A percentile compares a stretch with the other conserved stretches of the same genome.
These are phyloP conservation scores for Stephanodiscus minutulus DNA, from an alignment of 108 stramenopile genomes.

Conservation along the genomic window DNA sequence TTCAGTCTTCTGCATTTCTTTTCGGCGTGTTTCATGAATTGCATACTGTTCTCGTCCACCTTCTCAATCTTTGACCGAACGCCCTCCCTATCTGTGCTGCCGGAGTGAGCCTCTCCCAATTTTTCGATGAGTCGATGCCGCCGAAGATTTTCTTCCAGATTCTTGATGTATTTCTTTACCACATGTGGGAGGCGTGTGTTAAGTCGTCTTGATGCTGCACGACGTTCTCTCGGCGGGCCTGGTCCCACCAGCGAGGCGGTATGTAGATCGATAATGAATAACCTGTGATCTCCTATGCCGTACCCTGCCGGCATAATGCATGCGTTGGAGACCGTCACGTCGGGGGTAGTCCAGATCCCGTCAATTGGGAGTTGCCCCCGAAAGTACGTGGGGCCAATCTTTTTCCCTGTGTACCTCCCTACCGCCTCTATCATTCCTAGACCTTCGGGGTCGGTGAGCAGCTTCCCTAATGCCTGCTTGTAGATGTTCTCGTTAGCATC, in stretches of 20 bases:
- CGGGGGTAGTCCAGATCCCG: conserved; percentile 12
- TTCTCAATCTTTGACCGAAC: background rate
- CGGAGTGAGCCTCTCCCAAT: background rate
- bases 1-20: conserved; percentile 23
- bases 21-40: conserved; percentile 31
- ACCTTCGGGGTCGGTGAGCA: background rate
- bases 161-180: conserved; percentile 1
- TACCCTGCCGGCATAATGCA: conserved; percentile 14
- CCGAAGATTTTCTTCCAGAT: background rate
- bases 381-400: conserved; percentile 12
- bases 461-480: conserved; percentile 1
- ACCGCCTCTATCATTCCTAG: conserved; percentile 19
- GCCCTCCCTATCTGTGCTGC: background rate
- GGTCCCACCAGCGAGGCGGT: conserved; percentile 5
- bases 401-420: background rate
- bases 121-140: conserved; percentile 6
- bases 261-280: conserved; percentile 11
- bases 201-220: conserved; percentile 6
- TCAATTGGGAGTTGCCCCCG: conserved; percentile 16
- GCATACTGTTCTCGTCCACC: conserved; percentile 6
- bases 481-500: conserved; percentile 27
- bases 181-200: conserved; percentile 1
- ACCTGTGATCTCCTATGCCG: conserved; percentile 18
- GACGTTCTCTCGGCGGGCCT: background rate
- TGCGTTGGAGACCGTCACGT: conserved; percentile 8